Conservation (phyloP, 1,139 yeast species). For the Diutina neorugosa region DNA sequence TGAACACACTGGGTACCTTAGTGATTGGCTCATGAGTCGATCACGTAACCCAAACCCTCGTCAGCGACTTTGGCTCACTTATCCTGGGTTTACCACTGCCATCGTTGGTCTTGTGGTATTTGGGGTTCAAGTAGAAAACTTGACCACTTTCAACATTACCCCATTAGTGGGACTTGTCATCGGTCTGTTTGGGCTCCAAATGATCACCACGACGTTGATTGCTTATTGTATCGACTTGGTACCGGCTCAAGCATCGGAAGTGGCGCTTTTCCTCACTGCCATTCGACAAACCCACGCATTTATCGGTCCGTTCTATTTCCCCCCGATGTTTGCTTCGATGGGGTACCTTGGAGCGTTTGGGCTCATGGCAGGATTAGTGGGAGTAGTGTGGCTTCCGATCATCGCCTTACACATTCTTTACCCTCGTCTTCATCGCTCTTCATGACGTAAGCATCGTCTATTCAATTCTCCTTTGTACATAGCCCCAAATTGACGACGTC, state of each 20-base stretch:
- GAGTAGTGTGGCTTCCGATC: background rate
- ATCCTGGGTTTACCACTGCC: background rate
- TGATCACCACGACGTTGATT: conserved; percentile 1
- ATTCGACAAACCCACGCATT: conserved; percentile 1
- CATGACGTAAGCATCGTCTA: too few species aligned
- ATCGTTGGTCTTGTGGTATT: background rate
- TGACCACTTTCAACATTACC: background rate
- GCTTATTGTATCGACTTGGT: background rate
- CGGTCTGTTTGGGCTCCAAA: conserved; percentile 2
- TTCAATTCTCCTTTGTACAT: too few species aligned
- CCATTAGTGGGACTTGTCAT: conserved; percentile 1
- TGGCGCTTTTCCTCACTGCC: background rate
- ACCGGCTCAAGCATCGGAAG: background rate
- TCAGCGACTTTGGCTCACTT: background rate
- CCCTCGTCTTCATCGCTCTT: background rate
- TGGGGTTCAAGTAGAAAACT: background rate
- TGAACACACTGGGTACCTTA: background rate
- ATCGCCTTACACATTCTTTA: background rate
- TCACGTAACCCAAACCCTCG: background rate
- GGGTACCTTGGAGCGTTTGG: conserved; percentile 1
- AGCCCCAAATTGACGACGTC: too few species aligned
- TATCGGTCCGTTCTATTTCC: conserved; percentile 1
- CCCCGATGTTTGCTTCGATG: background rate
- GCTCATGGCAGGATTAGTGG: background rate
- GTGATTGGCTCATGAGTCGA: background rate